phyloP scores from a whole-genome alignment of 176 grass and related monocot genomes.

The Coix lacrymajobi region DNA sequence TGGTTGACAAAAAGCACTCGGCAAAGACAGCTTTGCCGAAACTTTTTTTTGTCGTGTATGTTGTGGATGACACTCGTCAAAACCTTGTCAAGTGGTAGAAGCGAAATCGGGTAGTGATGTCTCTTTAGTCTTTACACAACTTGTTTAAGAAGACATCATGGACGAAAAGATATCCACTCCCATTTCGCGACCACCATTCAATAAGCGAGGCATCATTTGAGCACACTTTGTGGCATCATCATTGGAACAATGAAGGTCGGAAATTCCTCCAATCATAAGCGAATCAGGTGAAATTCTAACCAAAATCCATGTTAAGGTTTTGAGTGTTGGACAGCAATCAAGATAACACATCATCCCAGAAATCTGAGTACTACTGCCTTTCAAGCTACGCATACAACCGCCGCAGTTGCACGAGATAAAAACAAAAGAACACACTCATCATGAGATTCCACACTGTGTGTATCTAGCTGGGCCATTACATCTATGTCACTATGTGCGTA shows the following conservation, averaged over 20 bases:
- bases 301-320: not conserved
- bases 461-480: not conserved
- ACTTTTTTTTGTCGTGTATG: too few relatives aligned
- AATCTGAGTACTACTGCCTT: not conserved
- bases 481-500: not conserved
- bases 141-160: not conserved
- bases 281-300: not conserved
- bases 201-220: not conserved
- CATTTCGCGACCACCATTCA: not conserved
- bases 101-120: too few relatives aligned
- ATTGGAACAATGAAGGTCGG: too few relatives aligned
- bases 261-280: not conserved
- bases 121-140: too few relatives aligned
- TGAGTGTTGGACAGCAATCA: not conserved
- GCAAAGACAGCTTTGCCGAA: too few relatives aligned
- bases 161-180: not conserved
- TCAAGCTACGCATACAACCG: slow-evolving; percentile 16
- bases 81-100: too few relatives aligned
- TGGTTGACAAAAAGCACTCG: too few relatives aligned
- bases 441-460: slow-evolving; percentile 17
- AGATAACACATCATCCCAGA: not conserved
- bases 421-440: not conserved
- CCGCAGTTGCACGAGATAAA: not conserved
- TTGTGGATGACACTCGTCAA: too few relatives aligned
- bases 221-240: not conserved